These are phyloP conservation scores for Cystobasidium tubakii DNA, from an alignment of 768 basidiomycete species.

Conservation along the genomic window DNA sequence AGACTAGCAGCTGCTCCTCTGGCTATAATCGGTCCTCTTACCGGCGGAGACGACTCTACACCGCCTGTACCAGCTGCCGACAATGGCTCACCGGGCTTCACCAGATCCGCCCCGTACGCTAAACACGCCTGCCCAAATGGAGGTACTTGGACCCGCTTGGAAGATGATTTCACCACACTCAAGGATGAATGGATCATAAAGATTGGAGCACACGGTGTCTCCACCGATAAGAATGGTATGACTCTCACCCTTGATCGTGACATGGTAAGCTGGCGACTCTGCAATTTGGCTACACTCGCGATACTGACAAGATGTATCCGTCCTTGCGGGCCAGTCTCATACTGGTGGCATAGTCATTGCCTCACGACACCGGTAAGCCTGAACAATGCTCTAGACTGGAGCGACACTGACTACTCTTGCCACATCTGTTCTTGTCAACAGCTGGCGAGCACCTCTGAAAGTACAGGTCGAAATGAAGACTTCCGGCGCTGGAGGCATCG, in stretches of 20 bases:
- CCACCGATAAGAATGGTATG: background rate
- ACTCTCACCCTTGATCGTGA: slow-evolving; percentile 8
- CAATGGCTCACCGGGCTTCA: background rate
- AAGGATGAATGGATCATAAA: slow-evolving; percentile 3
- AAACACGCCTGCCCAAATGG: background rate
- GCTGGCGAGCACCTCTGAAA: slow-evolving; percentile 24
- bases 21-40: background rate
- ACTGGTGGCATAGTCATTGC: slow-evolving; percentile 22
- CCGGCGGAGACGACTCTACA: background rate
- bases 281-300: background rate
- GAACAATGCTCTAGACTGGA: background rate
- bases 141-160: background rate
- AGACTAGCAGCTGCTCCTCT: background rate
- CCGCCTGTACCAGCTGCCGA: background rate
- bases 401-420: background rate
- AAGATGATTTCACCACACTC: background rate
- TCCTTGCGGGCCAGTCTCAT: background rate
- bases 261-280: background rate
- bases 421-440: background rate
- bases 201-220: background rate
- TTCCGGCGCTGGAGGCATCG: slow-evolving; percentile 16
- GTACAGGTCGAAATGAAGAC: slow-evolving; percentile 24
- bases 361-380: background rate
- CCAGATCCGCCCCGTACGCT: background rate
- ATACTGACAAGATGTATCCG: too few relatives aligned